Base-by-base conservation (phyloP, 805 yeast genomes). In the Yueomyces sinensis region DNA sequence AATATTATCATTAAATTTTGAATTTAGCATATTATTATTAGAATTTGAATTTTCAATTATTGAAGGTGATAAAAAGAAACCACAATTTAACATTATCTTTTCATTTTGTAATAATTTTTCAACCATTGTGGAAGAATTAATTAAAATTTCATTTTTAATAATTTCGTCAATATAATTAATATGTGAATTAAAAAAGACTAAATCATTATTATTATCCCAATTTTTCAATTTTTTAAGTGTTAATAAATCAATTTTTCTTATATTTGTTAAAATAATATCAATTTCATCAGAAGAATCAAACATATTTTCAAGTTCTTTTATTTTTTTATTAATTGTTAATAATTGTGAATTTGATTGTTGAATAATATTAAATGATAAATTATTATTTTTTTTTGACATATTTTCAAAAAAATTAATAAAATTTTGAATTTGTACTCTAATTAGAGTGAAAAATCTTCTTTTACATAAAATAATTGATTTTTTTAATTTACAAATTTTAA, bases 271-370 rank as follows among this genome's bases (percentile, higher is more conserved):
- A 5, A 59, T 50, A 13, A 73, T 46, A 4, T 74, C 66, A 27
- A 62, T 53, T 41, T 77, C 82, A 31, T 75, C 80, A 6, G 62
- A 60, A 25, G 61, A 47, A 27, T 61, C 59, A 41, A 71, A 76
- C 34, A 68, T 63, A 0, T 43, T 32, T 44, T 78, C 82, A 35
- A 77, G 47, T 17, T 68, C 69, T 5, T 50, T 49, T n/a, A 78
- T 65, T 41, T 76, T 76, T 41, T 38, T 62, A 61, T 33, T 48
- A 56, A 31, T 59, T 47, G 34, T 63, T 34, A 34, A 46, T 13
- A 25, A 13, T 13, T 13, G 13, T n/a, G 6, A n/a, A 25, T 25
- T 25, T 13, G 15, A 25, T n/a, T 25, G 28, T 22, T 22, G 24
- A 7, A 22, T 7, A 11, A 22, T 22, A 20, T 20, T 11, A 20